These are phyloP conservation scores for Dujonia santamariae DNA, from an alignment of 1,139 yeast species.

Conservation along the genomic window DNA sequence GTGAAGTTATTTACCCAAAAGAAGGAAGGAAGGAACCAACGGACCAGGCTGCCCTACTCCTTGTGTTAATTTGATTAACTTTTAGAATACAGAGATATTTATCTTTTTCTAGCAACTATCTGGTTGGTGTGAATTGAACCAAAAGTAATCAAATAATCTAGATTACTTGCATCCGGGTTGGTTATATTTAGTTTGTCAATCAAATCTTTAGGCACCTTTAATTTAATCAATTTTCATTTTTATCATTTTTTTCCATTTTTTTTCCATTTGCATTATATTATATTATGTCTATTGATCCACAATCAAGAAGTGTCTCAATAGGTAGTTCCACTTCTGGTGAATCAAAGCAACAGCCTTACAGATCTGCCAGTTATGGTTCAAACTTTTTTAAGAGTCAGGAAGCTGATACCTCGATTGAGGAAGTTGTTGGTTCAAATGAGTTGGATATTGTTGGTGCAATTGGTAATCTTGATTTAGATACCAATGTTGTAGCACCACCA, in stretches of 20 bases:
- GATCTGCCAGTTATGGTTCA: constrained; percentile 26
- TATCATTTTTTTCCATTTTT: constrained; percentile 12
- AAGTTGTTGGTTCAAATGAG: constrained; percentile 10
- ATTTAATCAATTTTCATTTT: too few species aligned
- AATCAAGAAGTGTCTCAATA: constrained; percentile 11
- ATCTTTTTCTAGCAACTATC: background rate
- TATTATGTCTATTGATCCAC: constrained; percentile 2
- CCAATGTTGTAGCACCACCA: constrained; percentile 20
- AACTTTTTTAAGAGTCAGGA: constrained; percentile 21
- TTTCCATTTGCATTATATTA: constrained; percentile 16
- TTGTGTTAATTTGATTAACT: too few species aligned
- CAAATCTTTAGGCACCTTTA: background rate
- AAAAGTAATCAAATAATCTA: constrained; percentile 1
- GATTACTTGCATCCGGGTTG: too few species aligned
- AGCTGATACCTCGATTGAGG: background rate
- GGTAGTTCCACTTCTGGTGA: constrained; percentile 2
- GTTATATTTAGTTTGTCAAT: background rate
- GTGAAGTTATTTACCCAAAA: constrained; percentile 7
- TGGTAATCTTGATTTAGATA: constrained; percentile 39
- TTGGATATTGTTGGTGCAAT: constrained; percentile 45
- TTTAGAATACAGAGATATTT: background rate
- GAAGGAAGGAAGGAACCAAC: too few species aligned
- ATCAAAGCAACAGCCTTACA: constrained; percentile 7
- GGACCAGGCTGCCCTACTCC: too few species aligned
- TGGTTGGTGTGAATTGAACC: background rate